phyloP scores from a whole-genome alignment of 2,329 filamentous ascomycete genomes.

The Alternaria consortialis region DNA sequence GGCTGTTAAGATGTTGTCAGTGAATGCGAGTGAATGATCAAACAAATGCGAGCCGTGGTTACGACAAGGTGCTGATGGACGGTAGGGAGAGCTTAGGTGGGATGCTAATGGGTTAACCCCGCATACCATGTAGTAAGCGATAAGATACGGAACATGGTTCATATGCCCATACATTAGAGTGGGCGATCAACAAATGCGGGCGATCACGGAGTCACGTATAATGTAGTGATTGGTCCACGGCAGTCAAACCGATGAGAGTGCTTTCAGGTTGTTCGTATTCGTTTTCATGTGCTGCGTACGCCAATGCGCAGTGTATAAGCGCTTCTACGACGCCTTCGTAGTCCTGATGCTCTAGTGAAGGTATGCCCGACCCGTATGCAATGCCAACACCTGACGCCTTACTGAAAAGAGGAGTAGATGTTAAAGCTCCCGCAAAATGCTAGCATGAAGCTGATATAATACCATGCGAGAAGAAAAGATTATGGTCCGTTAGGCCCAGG shows the following conservation, averaged over 20 bases:
- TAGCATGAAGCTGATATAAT: conserved; percentile 28
- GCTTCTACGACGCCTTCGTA: conserved; percentile 22
- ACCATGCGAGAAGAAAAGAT: conserved; percentile 23
- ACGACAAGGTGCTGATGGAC: conserved; percentile 12
- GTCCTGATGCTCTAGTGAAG: conserved; percentile 12
- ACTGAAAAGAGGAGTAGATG: conserved; percentile 25
- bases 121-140: conserved; percentile 15
- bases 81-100: conserved; percentile 10
- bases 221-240: background rate
- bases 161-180: conserved; percentile 2
- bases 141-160: conserved; percentile 17
- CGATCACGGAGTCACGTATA: background rate
- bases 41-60: conserved; percentile 1
- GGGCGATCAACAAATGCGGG: background rate
- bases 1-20: background rate
- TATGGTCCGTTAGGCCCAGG: conserved; percentile 45
- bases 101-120: conserved; percentile 15
- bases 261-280: conserved; percentile 12
- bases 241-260: background rate
- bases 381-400: conserved; percentile 36
- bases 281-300: conserved; percentile 5
- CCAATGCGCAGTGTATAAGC: conserved; percentile 6
- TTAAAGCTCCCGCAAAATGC: conserved; percentile 32
- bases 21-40: background rate
- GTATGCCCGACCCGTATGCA: conserved; percentile 24